Percentiles rank a stretch among this genome's conserved stretches.
Evolutionary conservation across 805 yeast genomes (phyloP).

Genomic region (Candida corydali): DNA sequence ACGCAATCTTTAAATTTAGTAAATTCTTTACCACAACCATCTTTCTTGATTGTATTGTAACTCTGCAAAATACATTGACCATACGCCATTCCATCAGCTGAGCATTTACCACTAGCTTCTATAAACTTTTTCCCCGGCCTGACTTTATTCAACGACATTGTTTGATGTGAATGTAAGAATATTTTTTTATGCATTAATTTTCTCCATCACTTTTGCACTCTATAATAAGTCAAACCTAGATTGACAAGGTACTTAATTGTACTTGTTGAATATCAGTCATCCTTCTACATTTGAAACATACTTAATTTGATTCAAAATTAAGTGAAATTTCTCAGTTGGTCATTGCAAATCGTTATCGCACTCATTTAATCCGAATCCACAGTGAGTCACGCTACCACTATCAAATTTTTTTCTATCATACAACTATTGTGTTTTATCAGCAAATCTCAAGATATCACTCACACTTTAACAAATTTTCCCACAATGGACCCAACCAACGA

Average conservation of each 20-base stretch:
- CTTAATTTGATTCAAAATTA: too few species aligned
- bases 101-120: slow-evolving; percentile 36
- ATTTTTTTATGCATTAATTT: too few species aligned
- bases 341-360: background rate
- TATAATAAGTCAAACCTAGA: too few species aligned
- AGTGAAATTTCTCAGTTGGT: too few species aligned
- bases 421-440: too few species aligned
- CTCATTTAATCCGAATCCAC: slow-evolving; percentile 1
- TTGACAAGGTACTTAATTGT: too few species aligned
- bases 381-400: slow-evolving; percentile 2
- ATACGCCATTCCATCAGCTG: slow-evolving; percentile 42
- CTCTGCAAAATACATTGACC: slow-evolving; percentile 52
- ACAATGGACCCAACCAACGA: slow-evolving; percentile 90
- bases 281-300: too few species aligned
- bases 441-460: too few species aligned
- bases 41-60: slow-evolving; percentile 48
- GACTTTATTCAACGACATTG: slow-evolving; percentile 12
- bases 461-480: too few species aligned
- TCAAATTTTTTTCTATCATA: background rate
- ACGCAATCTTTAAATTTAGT: slow-evolving; percentile 48
- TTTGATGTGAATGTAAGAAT: too few species aligned
- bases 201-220: too few species aligned
- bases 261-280: too few species aligned
- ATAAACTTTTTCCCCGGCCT: slow-evolving; percentile 44
- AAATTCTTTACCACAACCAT: slow-evolving; percentile 53